Evolutionary conservation across 2,329 filamentous ascomycete genomes (phyloP).

Genomic region (Clonostachys chloroleuca): DNA sequence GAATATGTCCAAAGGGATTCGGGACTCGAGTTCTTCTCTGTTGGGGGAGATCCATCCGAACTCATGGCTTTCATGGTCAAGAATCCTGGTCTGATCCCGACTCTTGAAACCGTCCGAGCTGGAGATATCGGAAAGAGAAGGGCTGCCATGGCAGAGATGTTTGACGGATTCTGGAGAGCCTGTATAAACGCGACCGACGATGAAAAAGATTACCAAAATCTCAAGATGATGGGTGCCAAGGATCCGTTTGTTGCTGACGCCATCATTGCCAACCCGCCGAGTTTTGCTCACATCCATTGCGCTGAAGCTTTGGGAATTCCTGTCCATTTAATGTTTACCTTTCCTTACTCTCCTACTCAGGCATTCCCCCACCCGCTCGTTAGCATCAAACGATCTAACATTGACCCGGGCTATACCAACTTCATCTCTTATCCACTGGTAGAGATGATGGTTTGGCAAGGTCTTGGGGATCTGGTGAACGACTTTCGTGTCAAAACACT

Average conservation of each 20-base stretch:
- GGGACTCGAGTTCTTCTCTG: conserved; percentile 74
- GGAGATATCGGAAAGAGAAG: conserved; percentile 68
- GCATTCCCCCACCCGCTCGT: conserved; percentile 75
- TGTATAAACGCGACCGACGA: conserved; percentile 73
- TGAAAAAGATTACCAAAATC: conserved; percentile 48
- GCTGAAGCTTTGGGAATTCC: conserved; percentile 76
- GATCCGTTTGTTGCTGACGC: conserved; percentile 65
- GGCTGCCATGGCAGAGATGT: conserved; percentile 74
- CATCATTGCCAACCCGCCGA: conserved; percentile 83
- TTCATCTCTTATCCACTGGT: conserved; percentile 78
- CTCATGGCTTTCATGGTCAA: conserved; percentile 89
- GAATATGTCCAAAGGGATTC: conserved; percentile 71
- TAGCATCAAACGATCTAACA: conserved; percentile 68
- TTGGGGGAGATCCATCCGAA: conserved; percentile 75
- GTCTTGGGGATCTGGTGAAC: conserved; percentile 75
- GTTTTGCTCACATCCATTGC: conserved; percentile 74
- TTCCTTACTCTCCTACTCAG: conserved; percentile 73
- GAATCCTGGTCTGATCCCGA: conserved; percentile 74
- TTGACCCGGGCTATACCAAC: conserved; percentile 70
- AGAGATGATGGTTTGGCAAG: conserved; percentile 90
- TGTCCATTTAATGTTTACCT: conserved; percentile 84
- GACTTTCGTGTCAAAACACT: conserved; percentile 66
- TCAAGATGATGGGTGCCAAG: conserved; percentile 61
- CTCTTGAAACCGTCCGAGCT: conserved; percentile 64
- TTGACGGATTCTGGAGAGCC: conserved; percentile 76